Conservation (phyloP, 108 stramenopile species). For the Nitzschia sp. region DNA sequence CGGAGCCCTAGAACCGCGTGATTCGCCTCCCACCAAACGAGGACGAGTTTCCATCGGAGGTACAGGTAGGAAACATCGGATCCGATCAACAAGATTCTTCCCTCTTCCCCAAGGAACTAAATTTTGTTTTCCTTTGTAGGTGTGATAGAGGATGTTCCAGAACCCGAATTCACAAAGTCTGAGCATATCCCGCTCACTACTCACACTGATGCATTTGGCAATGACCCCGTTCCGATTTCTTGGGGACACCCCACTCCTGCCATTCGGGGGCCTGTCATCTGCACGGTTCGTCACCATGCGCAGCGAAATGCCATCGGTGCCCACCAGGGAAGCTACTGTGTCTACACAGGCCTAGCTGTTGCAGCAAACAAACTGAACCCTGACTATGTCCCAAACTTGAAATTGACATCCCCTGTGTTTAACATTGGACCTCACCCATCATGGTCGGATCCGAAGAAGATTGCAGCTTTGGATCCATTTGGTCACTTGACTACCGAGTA, state of each 20-base stretch:
- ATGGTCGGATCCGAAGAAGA: slow-evolving; percentile 95
- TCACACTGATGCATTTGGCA: slow-evolving; percentile 88
- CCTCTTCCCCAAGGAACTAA: too few relatives aligned
- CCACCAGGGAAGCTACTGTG: slow-evolving; percentile 93
- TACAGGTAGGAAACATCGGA: not conserved
- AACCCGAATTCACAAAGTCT: slow-evolving; percentile 47
- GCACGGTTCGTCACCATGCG: slow-evolving; percentile 86
- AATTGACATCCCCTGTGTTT: slow-evolving; percentile 89
- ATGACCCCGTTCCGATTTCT: slow-evolving; percentile 86
- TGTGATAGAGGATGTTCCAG: slow-evolving; percentile 17
- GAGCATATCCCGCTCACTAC: slow-evolving; percentile 89
- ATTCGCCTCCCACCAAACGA: not conserved
- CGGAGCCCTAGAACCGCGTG: slow-evolving; percentile 1
- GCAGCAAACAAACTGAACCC: slow-evolving; percentile 94
- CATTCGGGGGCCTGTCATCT: slow-evolving; percentile 92
- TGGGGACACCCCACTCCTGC: slow-evolving; percentile 91
- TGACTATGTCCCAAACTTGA: slow-evolving; percentile 91
- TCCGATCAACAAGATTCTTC: not conserved
- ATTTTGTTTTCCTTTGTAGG: too few relatives aligned
- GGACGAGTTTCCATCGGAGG: not conserved
- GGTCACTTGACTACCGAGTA: slow-evolving; percentile 85
- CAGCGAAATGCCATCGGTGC: slow-evolving; percentile 99
- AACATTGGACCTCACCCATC: slow-evolving; percentile 92
- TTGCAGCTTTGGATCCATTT: slow-evolving; percentile 94
- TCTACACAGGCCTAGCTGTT: slow-evolving; percentile 97